These are phyloP conservation scores for Lipomyces anomalus DNA, from an alignment of 805 yeast genomes.

Conservation along the genomic window DNA sequence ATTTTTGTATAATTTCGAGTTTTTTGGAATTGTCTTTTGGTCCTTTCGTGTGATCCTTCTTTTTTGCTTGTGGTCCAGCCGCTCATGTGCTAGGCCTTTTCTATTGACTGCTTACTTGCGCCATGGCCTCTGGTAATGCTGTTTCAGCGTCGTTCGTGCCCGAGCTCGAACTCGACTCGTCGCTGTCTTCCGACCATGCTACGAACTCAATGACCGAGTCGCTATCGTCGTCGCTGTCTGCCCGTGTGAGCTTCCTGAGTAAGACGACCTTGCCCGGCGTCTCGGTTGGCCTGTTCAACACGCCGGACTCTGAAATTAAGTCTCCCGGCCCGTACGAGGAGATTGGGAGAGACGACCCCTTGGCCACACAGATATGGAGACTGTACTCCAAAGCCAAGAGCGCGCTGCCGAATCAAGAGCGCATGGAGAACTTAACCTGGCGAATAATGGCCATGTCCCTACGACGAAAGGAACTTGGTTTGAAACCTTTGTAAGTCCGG, in stretches of 20 bases:
- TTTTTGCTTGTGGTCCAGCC: no score
- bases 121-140: no score
- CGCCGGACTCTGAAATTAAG: no score
- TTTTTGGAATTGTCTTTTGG: no score
- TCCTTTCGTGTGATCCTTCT: no score
- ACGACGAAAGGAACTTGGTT: slow-evolving; percentile 16
- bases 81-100: no score
- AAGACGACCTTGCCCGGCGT: neutral
- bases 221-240: neutral
- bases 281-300: no score
- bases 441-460: slow-evolving; percentile 61
- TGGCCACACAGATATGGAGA: slow-evolving; percentile 47
- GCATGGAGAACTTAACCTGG: slow-evolving; percentile 87
- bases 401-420: slow-evolving; percentile 61
- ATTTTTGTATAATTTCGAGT: no score
- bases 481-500: neutral
- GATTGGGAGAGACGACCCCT: slow-evolving; percentile 8
- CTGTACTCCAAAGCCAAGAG: slow-evolving; percentile 75
- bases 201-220: neutral
- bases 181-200: neutral
- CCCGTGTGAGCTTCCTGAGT: neutral
- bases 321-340: neutral
- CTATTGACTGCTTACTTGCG: no score
- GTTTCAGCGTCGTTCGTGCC: no score
- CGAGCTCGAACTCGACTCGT: neutral